Percentiles rank a stretch among this genome's conserved stretches.
phyloP scores from a whole-genome alignment of 352 stramenopile genomes.

The Phytophthora uliginosa region DNA sequence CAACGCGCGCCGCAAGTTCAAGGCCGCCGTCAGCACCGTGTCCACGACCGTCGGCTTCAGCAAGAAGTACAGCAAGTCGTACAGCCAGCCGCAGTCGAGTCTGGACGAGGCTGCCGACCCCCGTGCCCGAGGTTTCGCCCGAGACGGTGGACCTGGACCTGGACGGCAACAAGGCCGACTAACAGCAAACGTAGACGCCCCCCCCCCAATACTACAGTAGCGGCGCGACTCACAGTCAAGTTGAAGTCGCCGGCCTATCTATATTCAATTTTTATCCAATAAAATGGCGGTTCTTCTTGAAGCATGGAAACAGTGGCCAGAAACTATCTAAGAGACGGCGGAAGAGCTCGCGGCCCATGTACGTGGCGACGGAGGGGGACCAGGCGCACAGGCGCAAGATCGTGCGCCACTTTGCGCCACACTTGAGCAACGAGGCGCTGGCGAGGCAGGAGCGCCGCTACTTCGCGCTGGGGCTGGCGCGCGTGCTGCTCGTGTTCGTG shows the following conservation, averaged over 20 bases:
- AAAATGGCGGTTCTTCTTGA: conserved; percentile 18
- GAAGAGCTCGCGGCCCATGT: conserved; percentile 24
- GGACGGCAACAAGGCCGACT: conserved; percentile 36
- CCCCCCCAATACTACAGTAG: conserved; percentile 6
- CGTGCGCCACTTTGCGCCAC: conserved; percentile 77
- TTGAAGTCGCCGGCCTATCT: conserved; percentile 31
- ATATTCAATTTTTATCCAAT: conserved; percentile 43
- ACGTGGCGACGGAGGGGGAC: conserved; percentile 41
- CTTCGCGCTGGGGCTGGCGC: conserved; percentile 61
- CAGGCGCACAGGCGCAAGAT: conserved; percentile 78
- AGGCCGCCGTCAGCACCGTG: conserved; percentile 92
- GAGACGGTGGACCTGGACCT: conserved; percentile 42
- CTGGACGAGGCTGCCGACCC: conserved; percentile 25
- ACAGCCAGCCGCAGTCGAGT: conserved; percentile 50
- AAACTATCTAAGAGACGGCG: conserved; percentile 12
- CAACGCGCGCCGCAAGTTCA: conserved; percentile 97
- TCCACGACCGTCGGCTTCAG: conserved; percentile 76
- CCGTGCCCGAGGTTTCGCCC: conserved; percentile 22
- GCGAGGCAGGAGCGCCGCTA: conserved; percentile 63
- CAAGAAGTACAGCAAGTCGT: conserved; percentile 79
- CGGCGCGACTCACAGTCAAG: conserved; percentile 16
- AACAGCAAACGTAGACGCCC: not conserved
- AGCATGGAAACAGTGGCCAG: conserved; percentile 7
- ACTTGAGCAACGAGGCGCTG: conserved; percentile 66
- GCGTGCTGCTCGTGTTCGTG: conserved; percentile 64